phyloP scores from a whole-genome alignment of 192 early-diverging fungal genomes.

The Umbelopsis isabellina region DNA sequence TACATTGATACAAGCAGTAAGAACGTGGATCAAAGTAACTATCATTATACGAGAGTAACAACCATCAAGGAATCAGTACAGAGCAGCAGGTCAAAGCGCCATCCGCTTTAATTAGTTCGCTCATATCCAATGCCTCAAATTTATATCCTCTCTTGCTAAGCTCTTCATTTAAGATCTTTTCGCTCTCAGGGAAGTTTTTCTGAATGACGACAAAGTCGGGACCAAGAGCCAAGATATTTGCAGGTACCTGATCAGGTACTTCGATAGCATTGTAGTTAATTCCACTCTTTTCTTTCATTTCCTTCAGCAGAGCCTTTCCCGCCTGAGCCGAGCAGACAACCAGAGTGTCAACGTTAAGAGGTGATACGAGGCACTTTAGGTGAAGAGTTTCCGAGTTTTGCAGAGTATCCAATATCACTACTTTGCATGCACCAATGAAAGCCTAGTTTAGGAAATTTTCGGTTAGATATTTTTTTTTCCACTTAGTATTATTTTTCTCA shows the following conservation, averaged over 20 bases:
- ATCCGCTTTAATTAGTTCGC: slow-evolving; percentile 46
- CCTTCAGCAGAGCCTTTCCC: slow-evolving; percentile 29
- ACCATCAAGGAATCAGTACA: slow-evolving; percentile 22
- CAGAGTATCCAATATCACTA: slow-evolving; percentile 18
- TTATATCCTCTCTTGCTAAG: slow-evolving; percentile 15
- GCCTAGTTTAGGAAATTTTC: slow-evolving; percentile 3
- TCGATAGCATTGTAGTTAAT: slow-evolving; percentile 24
- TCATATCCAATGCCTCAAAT: slow-evolving; percentile 31
- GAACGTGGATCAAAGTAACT: background rate
- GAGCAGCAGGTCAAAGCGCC: slow-evolving; percentile 47
- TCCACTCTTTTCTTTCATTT: slow-evolving; percentile 25
- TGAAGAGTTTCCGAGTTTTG: slow-evolving; percentile 35
- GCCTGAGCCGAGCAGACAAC: slow-evolving; percentile 33
- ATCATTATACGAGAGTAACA: background rate
- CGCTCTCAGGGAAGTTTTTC: slow-evolving; percentile 36
- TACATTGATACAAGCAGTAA: background rate
- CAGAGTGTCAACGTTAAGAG: slow-evolving; percentile 21
- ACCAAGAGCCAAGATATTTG: slow-evolving; percentile 39
- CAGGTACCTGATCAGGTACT: slow-evolving; percentile 42
- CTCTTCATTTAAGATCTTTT: slow-evolving; percentile 21
- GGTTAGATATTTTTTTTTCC: slow-evolving; percentile 20
- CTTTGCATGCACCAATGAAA: background rate
- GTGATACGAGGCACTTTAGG: slow-evolving; percentile 44
- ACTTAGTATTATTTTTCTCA: background rate
- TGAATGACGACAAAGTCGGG: slow-evolving; percentile 37